Evolutionary conservation across 441 rosid genomes (phyloP).

Genomic region (Populus hybrid): DNA sequence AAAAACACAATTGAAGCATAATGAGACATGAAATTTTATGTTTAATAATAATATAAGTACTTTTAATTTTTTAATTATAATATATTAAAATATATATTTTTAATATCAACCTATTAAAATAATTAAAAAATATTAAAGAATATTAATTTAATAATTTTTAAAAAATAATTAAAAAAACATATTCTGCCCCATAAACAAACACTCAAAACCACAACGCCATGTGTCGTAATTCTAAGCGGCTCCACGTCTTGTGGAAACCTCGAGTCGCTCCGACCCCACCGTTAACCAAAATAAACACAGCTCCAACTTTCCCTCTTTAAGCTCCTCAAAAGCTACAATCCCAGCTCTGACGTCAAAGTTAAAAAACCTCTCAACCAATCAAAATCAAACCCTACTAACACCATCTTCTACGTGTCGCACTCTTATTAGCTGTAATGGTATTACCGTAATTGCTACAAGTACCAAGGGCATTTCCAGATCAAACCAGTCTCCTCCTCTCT

Average conservation of each 20-base stretch:
- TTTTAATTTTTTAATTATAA: no score
- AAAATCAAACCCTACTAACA: background rate
- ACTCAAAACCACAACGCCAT: background rate
- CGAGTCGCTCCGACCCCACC: background rate
- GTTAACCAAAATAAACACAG: background rate
- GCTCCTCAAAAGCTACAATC: background rate
- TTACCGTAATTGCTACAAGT: slow-evolving; percentile 9
- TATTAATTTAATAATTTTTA: no score
- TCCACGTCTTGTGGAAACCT: slow-evolving; percentile 19
- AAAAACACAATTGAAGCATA: no score
- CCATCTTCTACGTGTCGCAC: background rate
- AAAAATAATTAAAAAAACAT: no score
- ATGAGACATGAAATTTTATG: no score
- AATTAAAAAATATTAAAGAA: no score
- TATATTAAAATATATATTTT: no score
- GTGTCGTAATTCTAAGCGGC: slow-evolving; percentile 2
- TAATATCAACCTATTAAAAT: no score
- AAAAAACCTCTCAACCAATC: background rate
- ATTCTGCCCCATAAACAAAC: background rate
- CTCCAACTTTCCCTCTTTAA: background rate
- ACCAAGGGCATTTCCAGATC: slow-evolving; percentile 12
- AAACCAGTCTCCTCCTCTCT: background rate
- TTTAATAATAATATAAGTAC: no score
- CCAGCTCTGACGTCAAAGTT: no score
- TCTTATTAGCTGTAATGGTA: slow-evolving; percentile 13